A percentile compares a stretch with the other conserved stretches of the same genome.
phyloP scores from a whole-genome alignment of 2,329 filamentous ascomycete species.

The Ustulina deusta region DNA sequence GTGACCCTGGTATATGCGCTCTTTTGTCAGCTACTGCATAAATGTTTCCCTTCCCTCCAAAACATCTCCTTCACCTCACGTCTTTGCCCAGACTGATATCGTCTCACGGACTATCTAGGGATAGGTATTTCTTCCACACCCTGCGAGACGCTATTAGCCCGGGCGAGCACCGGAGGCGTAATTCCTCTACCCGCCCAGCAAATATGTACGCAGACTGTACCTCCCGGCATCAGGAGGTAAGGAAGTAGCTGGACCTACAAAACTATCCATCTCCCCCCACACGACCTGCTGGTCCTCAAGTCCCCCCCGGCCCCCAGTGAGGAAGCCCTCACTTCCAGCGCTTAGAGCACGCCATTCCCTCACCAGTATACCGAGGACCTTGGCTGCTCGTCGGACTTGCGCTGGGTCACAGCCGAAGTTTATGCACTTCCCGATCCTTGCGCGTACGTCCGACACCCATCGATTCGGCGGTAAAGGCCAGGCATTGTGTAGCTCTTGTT shows the following conservation, averaged over 20 bases:
- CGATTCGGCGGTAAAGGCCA: slow-evolving; percentile 55
- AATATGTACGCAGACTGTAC: neutral
- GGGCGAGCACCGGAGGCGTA: neutral
- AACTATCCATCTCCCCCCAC: slow-evolving; percentile 79
- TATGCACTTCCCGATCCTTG: slow-evolving; percentile 79
- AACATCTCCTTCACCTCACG: slow-evolving; percentile 40
- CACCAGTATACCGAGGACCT: slow-evolving; percentile 70
- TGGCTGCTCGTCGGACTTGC: slow-evolving; percentile 69
- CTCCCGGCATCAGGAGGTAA: slow-evolving; percentile 3
- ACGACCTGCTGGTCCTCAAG: slow-evolving; percentile 45
- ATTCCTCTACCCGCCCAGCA: neutral
- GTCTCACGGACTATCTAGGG: slow-evolving; percentile 11
- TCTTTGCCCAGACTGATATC: neutral
- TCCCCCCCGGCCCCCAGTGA: slow-evolving; percentile 42
- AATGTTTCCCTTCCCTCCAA: slow-evolving; percentile 6
- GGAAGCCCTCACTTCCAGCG: slow-evolving; percentile 48
- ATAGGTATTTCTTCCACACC: neutral
- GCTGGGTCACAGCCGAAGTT: slow-evolving; percentile 73
- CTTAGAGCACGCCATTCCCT: slow-evolving; percentile 70
- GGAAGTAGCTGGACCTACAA: slow-evolving; percentile 49
- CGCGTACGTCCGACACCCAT: slow-evolving; percentile 78
- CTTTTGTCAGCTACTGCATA: slow-evolving; percentile 21
- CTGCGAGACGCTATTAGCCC: slow-evolving; percentile 27
- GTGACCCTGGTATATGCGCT: slow-evolving; percentile 63
- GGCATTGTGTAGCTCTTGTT: slow-evolving; percentile 35